A percentile compares a stretch with the other conserved stretches of the same genome.
These are phyloP conservation scores for Dendrocalamus latiflorus DNA, from an alignment of 202 grass and related monocot genomes.

Conservation along the genomic window DNA sequence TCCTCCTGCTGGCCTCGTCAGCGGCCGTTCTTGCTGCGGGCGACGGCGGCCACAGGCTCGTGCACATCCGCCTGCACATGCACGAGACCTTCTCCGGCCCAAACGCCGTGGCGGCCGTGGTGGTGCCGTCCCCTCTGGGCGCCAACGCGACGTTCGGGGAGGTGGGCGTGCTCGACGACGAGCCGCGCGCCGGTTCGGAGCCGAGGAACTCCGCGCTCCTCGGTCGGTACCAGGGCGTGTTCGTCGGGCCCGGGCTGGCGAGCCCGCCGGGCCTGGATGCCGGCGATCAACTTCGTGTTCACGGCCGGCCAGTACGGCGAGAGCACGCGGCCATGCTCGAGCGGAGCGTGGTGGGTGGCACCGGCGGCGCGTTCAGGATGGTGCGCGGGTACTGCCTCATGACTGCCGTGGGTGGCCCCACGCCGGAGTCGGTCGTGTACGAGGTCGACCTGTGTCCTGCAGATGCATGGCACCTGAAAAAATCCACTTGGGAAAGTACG, in stretches of 20 bases:
- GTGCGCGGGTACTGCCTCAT: conserved; percentile 14
- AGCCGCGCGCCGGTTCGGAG: neutral
- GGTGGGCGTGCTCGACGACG: conserved; percentile 9
- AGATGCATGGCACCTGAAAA: too few relatives aligned
- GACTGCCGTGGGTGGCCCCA: neutral
- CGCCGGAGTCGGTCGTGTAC: neutral
- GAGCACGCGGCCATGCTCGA: conserved; percentile 33
- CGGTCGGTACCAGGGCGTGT: neutral
- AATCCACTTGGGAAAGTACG: too few relatives aligned
- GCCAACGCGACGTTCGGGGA: conserved; percentile 25
- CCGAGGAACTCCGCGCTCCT: neutral
- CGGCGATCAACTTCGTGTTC: conserved; percentile 29
- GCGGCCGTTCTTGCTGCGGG: too few relatives aligned
- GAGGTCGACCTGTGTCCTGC: conserved; percentile 11
- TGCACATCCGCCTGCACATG: conserved; percentile 19
- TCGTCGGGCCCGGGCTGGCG: neutral
- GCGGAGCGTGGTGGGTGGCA: conserved; percentile 28
- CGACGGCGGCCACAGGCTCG: neutral
- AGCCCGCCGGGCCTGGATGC: neutral
- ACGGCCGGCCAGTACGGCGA: neutral
- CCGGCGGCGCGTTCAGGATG: conserved; percentile 36
- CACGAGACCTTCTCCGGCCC: conserved; percentile 18
- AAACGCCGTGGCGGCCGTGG: neutral
- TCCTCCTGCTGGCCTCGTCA: neutral
- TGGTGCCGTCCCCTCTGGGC: conserved; percentile 15